Conservation (phyloP, 1,139 yeast species). For the Suhomyces coccinellae region DNA sequence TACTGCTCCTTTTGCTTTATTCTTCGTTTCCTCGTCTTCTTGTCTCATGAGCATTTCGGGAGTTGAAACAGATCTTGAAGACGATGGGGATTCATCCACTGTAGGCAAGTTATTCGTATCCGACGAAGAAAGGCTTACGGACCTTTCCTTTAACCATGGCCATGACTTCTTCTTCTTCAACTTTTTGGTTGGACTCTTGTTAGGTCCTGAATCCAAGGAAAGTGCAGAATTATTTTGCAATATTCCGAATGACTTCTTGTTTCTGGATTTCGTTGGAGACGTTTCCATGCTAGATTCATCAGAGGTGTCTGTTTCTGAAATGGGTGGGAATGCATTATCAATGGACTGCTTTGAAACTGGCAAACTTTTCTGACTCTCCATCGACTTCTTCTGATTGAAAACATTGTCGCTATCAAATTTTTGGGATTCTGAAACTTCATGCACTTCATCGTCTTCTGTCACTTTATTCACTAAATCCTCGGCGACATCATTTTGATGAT, state of each 20-base stretch:
- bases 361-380: conserved; percentile 5
- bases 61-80: conserved; percentile 37
- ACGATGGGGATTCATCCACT: conserved; percentile 20
- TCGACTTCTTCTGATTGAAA: conserved; percentile 3
- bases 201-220: conserved; percentile 7
- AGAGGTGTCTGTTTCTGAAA: conserved; percentile 13
- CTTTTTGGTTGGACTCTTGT: conserved; percentile 20
- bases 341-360: conserved; percentile 6
- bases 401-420: neutral
- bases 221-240: conserved; percentile 15
- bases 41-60: conserved; percentile 26
- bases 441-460: neutral
- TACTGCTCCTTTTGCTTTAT: conserved; percentile 1
- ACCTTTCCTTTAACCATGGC: conserved; percentile 44
- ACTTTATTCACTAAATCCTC: too few relatives aligned
- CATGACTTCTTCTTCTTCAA: conserved; percentile 41
- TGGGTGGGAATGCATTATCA: conserved; percentile 12
- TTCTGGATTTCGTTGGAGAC: conserved; percentile 19
- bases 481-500: conserved; percentile 1
- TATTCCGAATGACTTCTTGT: conserved; percentile 29
- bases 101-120: conserved; percentile 26
- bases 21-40: conserved; percentile 11
- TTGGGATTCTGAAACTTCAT: neutral
- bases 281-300: conserved; percentile 18
- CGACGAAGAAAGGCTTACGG: conserved; percentile 31